Base-by-base conservation (phyloP, 805 yeast species). In the Pichia thaimueangensis region DNA sequence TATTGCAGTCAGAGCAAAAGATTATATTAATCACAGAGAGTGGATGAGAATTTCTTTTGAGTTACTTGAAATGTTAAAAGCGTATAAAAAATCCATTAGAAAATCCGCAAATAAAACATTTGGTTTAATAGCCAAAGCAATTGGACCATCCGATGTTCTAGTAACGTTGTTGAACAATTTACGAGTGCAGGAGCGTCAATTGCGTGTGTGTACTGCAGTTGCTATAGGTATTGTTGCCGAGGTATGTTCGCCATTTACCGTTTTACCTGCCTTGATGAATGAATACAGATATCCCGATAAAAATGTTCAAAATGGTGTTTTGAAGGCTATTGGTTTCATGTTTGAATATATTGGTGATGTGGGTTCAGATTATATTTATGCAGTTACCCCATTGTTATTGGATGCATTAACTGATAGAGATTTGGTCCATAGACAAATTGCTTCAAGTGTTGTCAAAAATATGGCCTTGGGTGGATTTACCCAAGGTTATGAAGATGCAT, bases 1-100 rank as follows among this genome's bases (percentile, higher is more conserved):
- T 39, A 82, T 91, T 42, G 96, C 97, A 0, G 76, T 73, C 37
- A 71, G 76, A 34, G 89, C 85, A 9, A 80, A 95, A 1, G 94
- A 86, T 49, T 76, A 78, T 42, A 85, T 88, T 13, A 79, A 88
- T 29, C 95, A 96, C 3, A 78, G 86, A 47, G 99, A 93, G 62
- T 93, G 98, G 99, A 86, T 93, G 91, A 71, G 97, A 48, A 85
- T 91, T 21, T 86, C 96, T 55, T 87, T 86, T 61, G 96, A 89
- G 55, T 69, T 93, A 27, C 63, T 93, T 35, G 97, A 93, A 51
- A 80, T 91, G 80, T 70, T 93, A 45, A 87, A 86, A 56, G 82
- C 95, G 19, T 77, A 84, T 6, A 77, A 76, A 43, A 86, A 83
- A 53, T 69, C 80, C 12, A 86, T 89, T 35, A 67, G 97, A 49